These are phyloP conservation scores for Penicillium sp. DNA, from an alignment of 2,329 filamentous ascomycete genomes.

Conservation along the genomic window DNA sequence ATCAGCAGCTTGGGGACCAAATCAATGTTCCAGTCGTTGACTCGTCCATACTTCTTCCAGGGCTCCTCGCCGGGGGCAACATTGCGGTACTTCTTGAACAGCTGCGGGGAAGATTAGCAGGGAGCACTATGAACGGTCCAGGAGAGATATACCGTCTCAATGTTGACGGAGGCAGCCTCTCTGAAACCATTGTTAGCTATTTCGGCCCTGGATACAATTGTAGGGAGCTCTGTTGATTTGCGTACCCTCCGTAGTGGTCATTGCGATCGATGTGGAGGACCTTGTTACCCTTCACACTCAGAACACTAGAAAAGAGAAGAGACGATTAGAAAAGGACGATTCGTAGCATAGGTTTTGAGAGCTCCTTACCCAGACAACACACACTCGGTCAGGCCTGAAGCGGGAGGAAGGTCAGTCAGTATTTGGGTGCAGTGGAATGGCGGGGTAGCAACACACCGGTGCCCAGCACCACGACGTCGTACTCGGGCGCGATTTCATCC, in stretches of 20 bases:
- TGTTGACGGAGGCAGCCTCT: conserved; percentile 93
- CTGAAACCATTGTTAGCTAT: conserved; percentile 47
- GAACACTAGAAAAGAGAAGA: conserved; percentile 57
- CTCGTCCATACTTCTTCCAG: conserved; percentile 95
- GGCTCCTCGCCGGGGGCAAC: conserved; percentile 74
- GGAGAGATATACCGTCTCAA: conserved; percentile 68
- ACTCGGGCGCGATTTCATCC: conserved; percentile 98
- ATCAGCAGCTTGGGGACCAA: conserved; percentile 97
- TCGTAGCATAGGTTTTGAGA: conserved; percentile 10
- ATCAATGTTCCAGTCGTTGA: conserved; percentile 99
- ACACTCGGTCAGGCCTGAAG: conserved; percentile 89
- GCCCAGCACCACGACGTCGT: conserved; percentile 97
- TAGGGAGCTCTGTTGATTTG: conserved; percentile 25
- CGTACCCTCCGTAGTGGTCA: conserved; percentile 95
- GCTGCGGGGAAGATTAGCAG: conserved; percentile 52
- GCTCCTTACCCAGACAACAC: conserved; percentile 83
- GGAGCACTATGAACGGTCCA: neutral
- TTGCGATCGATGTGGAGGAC: conserved; percentile 98
- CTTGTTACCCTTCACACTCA: conserved; percentile 98
- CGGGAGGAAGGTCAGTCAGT: conserved; percentile 24
- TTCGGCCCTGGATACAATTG: conserved; percentile 11
- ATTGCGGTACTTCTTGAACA: conserved; percentile 96
- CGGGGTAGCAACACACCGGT: conserved; percentile 65
- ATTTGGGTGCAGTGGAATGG: conserved; percentile 24
- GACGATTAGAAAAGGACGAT: conserved; percentile 21